Evolutionary conservation across 495 filamentous ascomycete genomes (phyloP).

Genomic region (Neurospora tetraspora): DNA sequence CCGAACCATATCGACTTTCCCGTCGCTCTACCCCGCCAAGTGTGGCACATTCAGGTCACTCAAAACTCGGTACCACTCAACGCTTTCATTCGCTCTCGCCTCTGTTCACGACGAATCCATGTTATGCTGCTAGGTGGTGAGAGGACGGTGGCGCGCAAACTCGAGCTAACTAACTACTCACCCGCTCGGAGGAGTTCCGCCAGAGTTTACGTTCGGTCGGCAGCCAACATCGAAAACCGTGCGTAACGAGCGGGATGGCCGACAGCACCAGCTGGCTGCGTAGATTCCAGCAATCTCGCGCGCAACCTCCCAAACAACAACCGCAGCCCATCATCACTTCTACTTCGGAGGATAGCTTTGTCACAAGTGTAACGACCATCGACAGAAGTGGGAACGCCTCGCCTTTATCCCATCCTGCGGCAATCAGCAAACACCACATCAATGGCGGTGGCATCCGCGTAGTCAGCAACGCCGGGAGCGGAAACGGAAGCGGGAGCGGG

Average conservation of each 20-base stretch:
- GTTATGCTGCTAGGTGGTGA: not conserved
- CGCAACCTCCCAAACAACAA: not conserved
- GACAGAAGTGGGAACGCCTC: not conserved
- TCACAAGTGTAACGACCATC: not conserved
- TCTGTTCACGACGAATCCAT: not conserved
- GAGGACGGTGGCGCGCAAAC: not conserved
- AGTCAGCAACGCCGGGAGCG: not conserved
- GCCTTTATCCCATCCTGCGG: not conserved
- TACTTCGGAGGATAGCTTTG: not conserved
- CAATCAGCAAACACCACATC: not conserved
- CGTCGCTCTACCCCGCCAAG: not conserved
- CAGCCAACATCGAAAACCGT: not conserved
- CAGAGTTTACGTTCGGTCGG: not conserved
- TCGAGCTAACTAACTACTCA: not conserved
- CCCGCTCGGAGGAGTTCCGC: not conserved
- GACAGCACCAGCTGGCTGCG: constrained; percentile 21
- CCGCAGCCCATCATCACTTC: not conserved
- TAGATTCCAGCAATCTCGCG: constrained; percentile 16
- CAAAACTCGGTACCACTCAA: not conserved
- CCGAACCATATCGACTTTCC: not conserved
- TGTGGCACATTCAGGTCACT: not conserved
- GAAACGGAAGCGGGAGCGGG: not conserved
- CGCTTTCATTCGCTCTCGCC: not conserved
- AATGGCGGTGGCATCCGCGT: not conserved
- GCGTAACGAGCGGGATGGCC: constrained; percentile 11